Evolutionary conservation across 495 filamentous ascomycete genomes (phyloP).

Genomic region (Penicillium waksmanii): DNA sequence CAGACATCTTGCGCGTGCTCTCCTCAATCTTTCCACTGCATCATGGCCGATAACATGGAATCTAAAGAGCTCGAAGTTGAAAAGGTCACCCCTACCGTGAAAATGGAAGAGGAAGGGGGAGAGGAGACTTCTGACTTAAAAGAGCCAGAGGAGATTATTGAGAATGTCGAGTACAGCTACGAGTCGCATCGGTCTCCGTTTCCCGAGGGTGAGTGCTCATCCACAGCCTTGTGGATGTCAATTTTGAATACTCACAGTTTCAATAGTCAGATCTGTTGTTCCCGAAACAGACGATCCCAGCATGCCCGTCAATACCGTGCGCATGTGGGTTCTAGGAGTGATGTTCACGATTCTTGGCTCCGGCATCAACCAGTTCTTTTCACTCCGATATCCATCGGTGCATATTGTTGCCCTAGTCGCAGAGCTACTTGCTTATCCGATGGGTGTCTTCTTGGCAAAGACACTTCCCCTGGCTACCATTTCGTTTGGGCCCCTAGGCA

Average conservation of each 20-base stretch:
- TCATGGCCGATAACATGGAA: constrained; percentile 17
- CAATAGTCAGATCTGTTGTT: constrained; percentile 36
- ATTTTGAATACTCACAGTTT: neutral
- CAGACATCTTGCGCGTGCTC: neutral
- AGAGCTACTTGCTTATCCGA: constrained; percentile 66
- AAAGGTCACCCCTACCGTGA: constrained; percentile 15
- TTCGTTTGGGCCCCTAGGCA: constrained; percentile 48
- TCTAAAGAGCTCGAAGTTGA: constrained; percentile 19
- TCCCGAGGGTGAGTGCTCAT: constrained; percentile 34
- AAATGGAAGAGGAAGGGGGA: constrained; percentile 30
- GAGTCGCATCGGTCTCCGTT: constrained; percentile 43
- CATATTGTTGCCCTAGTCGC: constrained; percentile 69
- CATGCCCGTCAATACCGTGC: constrained; percentile 56
- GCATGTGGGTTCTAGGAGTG: constrained; percentile 82
- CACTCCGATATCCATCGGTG: constrained; percentile 82
- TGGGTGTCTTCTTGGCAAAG: constrained; percentile 50
- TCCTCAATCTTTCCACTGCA: neutral
- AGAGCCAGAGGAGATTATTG: constrained; percentile 25
- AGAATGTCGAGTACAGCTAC: constrained; percentile 38
- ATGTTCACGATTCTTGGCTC: constrained; percentile 81
- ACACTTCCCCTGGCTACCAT: constrained; percentile 51
- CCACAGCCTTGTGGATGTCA: neutral
- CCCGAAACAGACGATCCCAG: constrained; percentile 47
- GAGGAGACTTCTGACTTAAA: constrained; percentile 35
- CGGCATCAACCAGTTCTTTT: constrained; percentile 85